Evolutionary conservation across 2,329 filamentous ascomycete species (phyloP).

Genomic region (Botryotinia convoluta): DNA sequence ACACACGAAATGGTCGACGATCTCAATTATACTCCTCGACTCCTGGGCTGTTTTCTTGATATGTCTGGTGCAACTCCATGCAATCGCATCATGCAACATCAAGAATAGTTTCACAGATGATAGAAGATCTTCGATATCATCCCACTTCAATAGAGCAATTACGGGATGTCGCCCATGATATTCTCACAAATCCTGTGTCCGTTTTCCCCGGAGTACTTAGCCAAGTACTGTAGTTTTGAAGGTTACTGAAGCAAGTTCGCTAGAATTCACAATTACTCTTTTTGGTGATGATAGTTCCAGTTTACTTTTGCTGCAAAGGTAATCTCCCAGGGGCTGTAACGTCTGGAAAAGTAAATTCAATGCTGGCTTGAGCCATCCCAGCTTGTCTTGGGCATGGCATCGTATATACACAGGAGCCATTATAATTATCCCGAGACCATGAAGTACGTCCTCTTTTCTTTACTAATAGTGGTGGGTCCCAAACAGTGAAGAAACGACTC

Average conservation of each 20-base stretch:
- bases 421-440: neutral
- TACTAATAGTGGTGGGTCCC: neutral
- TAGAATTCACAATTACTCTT: neutral
- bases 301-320: neutral
- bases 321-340: neutral
- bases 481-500: neutral
- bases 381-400: neutral
- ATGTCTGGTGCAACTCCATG: neutral
- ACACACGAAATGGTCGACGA: neutral
- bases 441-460: neutral
- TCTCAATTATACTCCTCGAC: neutral
- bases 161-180: neutral
- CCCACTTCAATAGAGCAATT: neutral
- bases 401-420: constrained; percentile 1
- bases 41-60: neutral
- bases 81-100: neutral
- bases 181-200: no score
- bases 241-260: neutral
- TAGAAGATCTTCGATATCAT: neutral
- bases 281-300: neutral
- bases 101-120: neutral
- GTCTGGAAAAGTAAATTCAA: neutral
- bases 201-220: neutral
- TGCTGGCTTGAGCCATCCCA: constrained; percentile 2
- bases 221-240: no score